phyloP scores from a whole-genome alignment of 2,329 filamentous ascomycete genomes.

The Diplodia sapinea region DNA sequence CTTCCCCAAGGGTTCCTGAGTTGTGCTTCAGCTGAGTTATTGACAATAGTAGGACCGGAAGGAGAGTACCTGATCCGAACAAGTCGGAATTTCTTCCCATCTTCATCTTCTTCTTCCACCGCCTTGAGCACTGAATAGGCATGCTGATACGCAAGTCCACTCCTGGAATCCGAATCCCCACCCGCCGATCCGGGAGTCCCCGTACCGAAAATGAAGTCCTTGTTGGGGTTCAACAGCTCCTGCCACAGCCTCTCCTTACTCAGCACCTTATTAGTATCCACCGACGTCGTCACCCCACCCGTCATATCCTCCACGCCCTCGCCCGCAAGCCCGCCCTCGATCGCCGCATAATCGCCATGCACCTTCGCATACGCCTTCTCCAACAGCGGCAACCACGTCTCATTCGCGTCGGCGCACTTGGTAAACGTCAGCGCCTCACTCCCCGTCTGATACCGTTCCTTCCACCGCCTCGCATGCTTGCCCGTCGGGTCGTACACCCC shows the following conservation, averaged over 20 bases:
- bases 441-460: conserved; percentile 72
- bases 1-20: conserved; percentile 79
- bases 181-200: not conserved
- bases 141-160: conserved; percentile 55
- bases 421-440: conserved; percentile 80
- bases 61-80: not conserved
- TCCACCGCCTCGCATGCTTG: conserved; percentile 60
- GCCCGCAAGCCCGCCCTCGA: conserved; percentile 75
- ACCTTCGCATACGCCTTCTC: conserved; percentile 87
- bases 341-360: conserved; percentile 77
- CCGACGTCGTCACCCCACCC: conserved; percentile 72
- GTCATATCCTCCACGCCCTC: conserved; percentile 66
- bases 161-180: conserved; percentile 45
- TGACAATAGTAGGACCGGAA: no score
- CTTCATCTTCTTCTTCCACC: conserved; percentile 65
- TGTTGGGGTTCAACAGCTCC: conserved; percentile 78
- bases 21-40: conserved; percentile 43
- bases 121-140: conserved; percentile 66
- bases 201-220: conserved; percentile 72
- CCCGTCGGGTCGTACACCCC: conserved; percentile 71
- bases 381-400: conserved; percentile 80
- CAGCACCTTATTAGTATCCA: conserved; percentile 73
- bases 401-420: conserved; percentile 74
- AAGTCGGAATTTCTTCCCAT: conserved; percentile 64
- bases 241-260: conserved; percentile 86